Percentiles rank a stretch among this genome's conserved stretches.
These are phyloP conservation scores for Hemileccinum impolitum DNA, from an alignment of 768 basidiomycete genomes.

Conservation along the genomic window DNA sequence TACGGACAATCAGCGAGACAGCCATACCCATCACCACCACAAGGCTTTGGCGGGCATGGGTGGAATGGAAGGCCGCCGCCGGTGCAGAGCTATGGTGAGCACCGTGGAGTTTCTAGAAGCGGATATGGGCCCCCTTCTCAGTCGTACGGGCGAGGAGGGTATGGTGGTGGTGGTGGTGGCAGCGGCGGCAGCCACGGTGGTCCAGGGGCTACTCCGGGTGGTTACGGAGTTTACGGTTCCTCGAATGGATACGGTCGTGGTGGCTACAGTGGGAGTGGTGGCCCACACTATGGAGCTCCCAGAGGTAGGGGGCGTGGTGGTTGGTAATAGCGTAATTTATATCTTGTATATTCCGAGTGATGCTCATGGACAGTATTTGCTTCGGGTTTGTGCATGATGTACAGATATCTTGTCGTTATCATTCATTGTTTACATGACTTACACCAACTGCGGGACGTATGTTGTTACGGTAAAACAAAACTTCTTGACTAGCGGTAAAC, in stretches of 20 bases:
- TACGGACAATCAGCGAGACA: conserved; percentile 19
- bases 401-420: conserved; percentile 6
- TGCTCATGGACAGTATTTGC: conserved; percentile 5
- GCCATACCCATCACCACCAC: conserved; percentile 17
- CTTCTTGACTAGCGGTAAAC: background rate
- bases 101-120: conserved; percentile 26
- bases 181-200: conserved; percentile 14
- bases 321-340: conserved; percentile 38
- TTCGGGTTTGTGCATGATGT: conserved; percentile 2
- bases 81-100: conserved; percentile 30
- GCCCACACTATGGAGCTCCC: conserved; percentile 24
- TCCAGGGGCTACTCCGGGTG: conserved; percentile 20
- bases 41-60: conserved; percentile 31
- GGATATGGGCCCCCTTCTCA: conserved; percentile 23
- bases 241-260: conserved; percentile 32
- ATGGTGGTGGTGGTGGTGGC: conserved; percentile 19
- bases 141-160: conserved; percentile 26
- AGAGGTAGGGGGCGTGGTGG: conserved; percentile 52
- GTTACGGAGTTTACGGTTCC: conserved; percentile 34
- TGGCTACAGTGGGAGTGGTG: conserved; percentile 20
- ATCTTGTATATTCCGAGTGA: conserved; percentile 17
- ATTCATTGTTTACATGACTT: conserved; percentile 18
- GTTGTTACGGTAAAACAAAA: background rate
- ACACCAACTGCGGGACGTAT: background rate
- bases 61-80: conserved; percentile 33